These are phyloP conservation scores for Cladosporium sp. DNA, from an alignment of 2,329 filamentous ascomycete genomes.

Conservation along the genomic window DNA sequence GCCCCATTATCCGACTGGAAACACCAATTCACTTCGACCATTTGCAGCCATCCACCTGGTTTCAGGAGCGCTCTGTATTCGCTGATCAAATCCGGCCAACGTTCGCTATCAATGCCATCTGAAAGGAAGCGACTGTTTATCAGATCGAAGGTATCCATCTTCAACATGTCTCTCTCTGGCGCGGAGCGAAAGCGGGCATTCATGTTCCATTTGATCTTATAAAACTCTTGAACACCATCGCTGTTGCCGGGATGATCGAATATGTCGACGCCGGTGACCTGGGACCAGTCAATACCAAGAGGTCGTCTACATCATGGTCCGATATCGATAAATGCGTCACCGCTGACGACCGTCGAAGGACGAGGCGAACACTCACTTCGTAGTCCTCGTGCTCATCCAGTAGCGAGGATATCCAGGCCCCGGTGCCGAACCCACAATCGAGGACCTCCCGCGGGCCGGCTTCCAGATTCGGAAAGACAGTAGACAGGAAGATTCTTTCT, in stretches of 20 bases:
- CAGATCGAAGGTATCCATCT: background rate
- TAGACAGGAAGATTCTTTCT: background rate
- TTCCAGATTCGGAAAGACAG: background rate
- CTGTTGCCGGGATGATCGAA: background rate
- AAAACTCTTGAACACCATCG: background rate
- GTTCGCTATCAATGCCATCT: background rate
- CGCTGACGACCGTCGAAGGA: background rate
- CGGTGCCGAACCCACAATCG: background rate
- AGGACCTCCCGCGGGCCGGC: background rate
- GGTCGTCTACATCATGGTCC: background rate
- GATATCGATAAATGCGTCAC: background rate
- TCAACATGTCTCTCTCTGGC: background rate
- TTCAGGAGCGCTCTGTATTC: background rate
- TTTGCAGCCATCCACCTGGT: background rate
- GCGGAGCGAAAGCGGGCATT: background rate
- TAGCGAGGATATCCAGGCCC: background rate
- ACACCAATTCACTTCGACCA: background rate
- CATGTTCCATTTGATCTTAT: background rate
- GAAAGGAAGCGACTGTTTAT: constrained; percentile 4
- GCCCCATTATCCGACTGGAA: background rate
- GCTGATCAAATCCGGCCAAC: background rate
- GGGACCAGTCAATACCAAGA: background rate
- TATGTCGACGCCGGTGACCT: constrained; percentile 3
- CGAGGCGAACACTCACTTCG: background rate
- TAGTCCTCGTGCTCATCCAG: background rate